A percentile compares a stretch with the other conserved stretches of the same genome.
phyloP scores from a whole-genome alignment of 352 stramenopile species.

The Globisporangium takayamanum region DNA sequence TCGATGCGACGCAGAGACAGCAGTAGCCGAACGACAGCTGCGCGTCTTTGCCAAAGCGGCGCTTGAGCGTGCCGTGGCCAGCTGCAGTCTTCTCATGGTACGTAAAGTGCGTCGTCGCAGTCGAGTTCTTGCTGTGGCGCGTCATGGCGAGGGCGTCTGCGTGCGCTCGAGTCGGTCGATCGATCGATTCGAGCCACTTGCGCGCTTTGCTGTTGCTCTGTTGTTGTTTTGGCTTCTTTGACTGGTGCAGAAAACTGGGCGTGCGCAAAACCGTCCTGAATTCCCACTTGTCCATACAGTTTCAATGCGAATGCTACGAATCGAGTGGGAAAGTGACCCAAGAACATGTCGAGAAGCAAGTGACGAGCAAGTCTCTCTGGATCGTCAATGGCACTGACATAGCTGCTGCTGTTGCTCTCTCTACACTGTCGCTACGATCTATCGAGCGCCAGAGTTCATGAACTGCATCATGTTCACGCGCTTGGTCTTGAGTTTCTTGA shows the following conservation, averaged over 20 bases:
- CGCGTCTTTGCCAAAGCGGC: constrained; percentile 72
- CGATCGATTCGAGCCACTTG: too few species aligned
- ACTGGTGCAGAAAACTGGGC: too few species aligned
- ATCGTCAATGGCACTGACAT: too few species aligned
- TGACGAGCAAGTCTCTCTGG: too few species aligned
- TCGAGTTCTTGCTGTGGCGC: constrained; percentile 87
- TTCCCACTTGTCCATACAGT: too few species aligned
- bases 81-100: constrained; percentile 74
- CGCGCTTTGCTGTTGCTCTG: too few species aligned
- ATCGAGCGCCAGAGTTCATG: constrained; percentile 40
- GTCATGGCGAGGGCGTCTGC: constrained; percentile 34
- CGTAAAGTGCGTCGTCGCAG: constrained; percentile 81
- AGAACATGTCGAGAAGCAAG: too few species aligned
- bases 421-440: background rate
- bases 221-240: too few species aligned
- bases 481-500: constrained; percentile 30
- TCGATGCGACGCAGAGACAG: constrained; percentile 67
- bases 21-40: constrained; percentile 75
- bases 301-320: too few species aligned
- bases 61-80: constrained; percentile 78
- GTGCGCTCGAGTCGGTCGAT: background rate
- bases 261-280: too few species aligned
- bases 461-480: constrained; percentile 83
- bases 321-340: too few species aligned
- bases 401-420: too few species aligned